Conservation (phyloP, 2,329 filamentous ascomycete species). For the Thielaviopsis cerberus region DNA sequence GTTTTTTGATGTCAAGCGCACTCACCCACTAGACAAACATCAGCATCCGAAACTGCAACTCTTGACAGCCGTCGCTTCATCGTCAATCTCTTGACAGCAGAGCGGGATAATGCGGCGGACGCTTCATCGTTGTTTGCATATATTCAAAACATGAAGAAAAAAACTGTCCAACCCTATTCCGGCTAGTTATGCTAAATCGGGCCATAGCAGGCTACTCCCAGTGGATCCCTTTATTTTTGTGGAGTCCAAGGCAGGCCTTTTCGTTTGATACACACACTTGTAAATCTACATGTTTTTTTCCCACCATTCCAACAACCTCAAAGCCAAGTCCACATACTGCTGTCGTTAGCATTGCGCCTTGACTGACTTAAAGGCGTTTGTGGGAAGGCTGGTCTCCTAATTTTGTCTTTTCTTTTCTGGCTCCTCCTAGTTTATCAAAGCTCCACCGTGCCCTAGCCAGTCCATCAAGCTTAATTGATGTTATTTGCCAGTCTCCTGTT, state of each 20-base stretch:
- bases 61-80: too few species aligned
- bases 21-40: too few species aligned
- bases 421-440: background rate
- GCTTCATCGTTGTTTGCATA: background rate
- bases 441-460: too few species aligned
- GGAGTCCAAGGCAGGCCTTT: background rate
- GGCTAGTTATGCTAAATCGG: background rate
- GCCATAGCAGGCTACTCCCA: background rate
- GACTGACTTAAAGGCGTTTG: background rate
- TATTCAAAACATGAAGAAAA: background rate
- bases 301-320: too few species aligned
- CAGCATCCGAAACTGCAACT: too few species aligned
- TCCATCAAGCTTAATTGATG: too few species aligned
- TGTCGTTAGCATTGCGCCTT: too few species aligned
- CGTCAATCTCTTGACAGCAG: too few species aligned
- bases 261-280: background rate
- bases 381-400: background rate
- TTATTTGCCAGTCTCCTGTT: too few species aligned
- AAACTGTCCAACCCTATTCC: background rate
- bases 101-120: background rate
- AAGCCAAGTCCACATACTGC: too few species aligned
- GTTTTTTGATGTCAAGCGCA: too few species aligned
- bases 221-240: background rate
- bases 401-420: background rate
- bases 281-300: background rate